Evolutionary conservation across 176 grass and related monocot genomes (phyloP).

Genomic region (Hordeum vulgare): MorexV3_pseudomolecules_assembly NC_058518.1:165752073-165752572

Average conservation of each 20-base stretch:
- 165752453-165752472: neutral
- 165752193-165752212: slow-evolving; percentile 18
- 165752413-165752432: neutral
- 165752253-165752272: slow-evolving; percentile 85
- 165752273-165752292: slow-evolving; percentile 98
- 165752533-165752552: neutral
- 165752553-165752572: neutral
- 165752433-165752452: neutral
- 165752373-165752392: neutral
- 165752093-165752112: slow-evolving; percentile 58
- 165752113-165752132: slow-evolving; percentile 63
- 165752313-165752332: slow-evolving; percentile 79
- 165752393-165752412: neutral
- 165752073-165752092: slow-evolving; percentile 67
- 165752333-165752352: neutral
- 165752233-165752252: slow-evolving; percentile 61
- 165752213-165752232: slow-evolving; percentile 88
- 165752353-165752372: slow-evolving; percentile 8
- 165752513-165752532: neutral
- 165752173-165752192: neutral
- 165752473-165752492: neutral
- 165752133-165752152: neutral
- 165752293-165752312: slow-evolving; percentile 88
- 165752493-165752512: neutral
- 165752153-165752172: neutral